Evolutionary conservation across 1,284 basidiomycete genomes (phyloP).

Genomic region (Anthracocystis setariae): DNA sequence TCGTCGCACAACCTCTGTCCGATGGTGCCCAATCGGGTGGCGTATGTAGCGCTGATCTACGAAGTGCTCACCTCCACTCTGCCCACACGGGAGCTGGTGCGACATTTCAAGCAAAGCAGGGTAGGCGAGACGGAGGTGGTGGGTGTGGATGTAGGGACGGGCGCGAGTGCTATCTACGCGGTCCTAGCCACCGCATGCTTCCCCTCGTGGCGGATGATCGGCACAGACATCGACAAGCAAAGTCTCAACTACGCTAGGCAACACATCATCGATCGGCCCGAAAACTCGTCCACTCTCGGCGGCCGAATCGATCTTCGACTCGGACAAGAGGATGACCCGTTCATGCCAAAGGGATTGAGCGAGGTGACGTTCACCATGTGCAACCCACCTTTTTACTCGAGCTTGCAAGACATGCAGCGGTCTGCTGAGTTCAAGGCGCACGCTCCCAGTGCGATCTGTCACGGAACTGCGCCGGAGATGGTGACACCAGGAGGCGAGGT

Average conservation of each 20-base stretch:
- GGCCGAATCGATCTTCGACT: constrained; percentile 72
- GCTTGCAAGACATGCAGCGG: constrained; percentile 74
- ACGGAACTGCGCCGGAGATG: constrained; percentile 84
- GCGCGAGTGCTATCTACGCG: constrained; percentile 78
- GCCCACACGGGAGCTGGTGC: constrained; percentile 8
- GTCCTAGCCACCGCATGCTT: constrained; percentile 72
- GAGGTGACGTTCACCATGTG: constrained; percentile 77
- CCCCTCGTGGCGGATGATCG: constrained; percentile 24
- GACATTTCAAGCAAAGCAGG: background rate
- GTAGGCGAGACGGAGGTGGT: background rate
- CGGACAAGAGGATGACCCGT: constrained; percentile 69
- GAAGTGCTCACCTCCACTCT: constrained; percentile 17
- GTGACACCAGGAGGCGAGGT: constrained; percentile 86
- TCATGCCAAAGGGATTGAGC: constrained; percentile 70
- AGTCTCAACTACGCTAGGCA: constrained; percentile 31
- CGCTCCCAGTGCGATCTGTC: constrained; percentile 68
- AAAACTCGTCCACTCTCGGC: constrained; percentile 72
- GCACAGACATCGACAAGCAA: constrained; percentile 35
- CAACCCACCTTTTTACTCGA: constrained; percentile 92
- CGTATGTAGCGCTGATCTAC: constrained; percentile 29
- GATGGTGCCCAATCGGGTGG: constrained; percentile 21
- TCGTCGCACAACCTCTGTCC: constrained; percentile 35
- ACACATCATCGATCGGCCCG: constrained; percentile 74
- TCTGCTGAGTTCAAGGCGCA: constrained; percentile 26
- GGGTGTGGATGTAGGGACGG: constrained; percentile 36